Percentiles rank a stretch among this genome's conserved stretches.
Evolutionary conservation across 2,329 filamentous ascomycete genomes (phyloP).

Genomic region (Niveomyces coronatus): DNA sequence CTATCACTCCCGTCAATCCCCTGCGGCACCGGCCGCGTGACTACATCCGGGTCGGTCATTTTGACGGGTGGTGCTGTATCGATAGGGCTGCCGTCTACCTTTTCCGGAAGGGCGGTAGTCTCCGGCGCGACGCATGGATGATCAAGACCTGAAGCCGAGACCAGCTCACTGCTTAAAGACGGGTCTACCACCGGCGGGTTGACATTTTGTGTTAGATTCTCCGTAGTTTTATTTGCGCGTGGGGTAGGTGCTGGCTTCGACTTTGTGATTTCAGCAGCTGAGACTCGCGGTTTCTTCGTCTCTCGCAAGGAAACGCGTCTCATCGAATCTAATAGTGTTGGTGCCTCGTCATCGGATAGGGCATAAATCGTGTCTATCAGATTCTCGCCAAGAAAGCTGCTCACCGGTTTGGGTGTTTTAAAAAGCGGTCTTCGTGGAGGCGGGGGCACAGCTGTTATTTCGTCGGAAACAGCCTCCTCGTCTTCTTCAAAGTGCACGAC

Average conservation of each 20-base stretch:
- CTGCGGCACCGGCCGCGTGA: neutral
- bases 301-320: neutral
- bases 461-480: conserved; percentile 1
- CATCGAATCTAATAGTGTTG: conserved; percentile 15
- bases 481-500: conserved; percentile 8
- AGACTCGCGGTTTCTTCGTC: neutral
- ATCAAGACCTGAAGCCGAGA: neutral
- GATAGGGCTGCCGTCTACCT: neutral
- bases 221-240: neutral
- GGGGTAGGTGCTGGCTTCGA: neutral
- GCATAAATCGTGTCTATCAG: conserved; percentile 12
- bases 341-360: conserved; percentile 28
- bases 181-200: neutral
- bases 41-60: neutral
- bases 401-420: conserved; percentile 1
- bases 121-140: too few species aligned
- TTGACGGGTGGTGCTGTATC: neutral
- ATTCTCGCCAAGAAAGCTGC: conserved; percentile 6
- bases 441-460: neutral
- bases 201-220: neutral
- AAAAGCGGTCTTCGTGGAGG: conserved; percentile 1
- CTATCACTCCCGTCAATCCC: conserved; percentile 2
- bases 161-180: neutral
- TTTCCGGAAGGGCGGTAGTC: too few species aligned
- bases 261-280: conserved; percentile 5